A percentile compares a stretch with the other conserved stretches of the same genome.
These are phyloP conservation scores for Citrullus amarus DNA, from an alignment of 306 rosid species.

Conservation along the genomic window DNA sequence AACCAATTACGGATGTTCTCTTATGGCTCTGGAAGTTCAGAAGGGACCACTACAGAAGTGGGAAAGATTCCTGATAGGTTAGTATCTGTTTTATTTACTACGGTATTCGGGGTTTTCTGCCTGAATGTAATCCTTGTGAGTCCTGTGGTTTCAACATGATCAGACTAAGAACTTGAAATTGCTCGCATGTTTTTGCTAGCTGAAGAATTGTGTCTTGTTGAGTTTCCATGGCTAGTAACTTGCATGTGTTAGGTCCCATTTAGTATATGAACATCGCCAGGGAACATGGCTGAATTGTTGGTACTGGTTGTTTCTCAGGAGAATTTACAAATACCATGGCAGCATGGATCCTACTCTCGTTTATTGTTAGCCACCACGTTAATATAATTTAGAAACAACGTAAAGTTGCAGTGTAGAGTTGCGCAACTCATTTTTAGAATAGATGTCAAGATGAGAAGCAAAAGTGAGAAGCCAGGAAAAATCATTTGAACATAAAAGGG, in stretches of 20 bases:
- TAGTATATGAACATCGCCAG: not conserved
- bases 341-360: not conserved
- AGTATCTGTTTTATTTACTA: not conserved
- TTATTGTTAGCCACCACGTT: not conserved
- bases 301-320: too few relatives aligned
- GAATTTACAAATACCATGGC: not conserved
- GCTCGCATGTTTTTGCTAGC: not conserved
- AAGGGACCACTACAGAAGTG: slow-evolving; percentile 37
- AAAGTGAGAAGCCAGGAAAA: not conserved
- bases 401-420: not conserved
- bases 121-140: not conserved
- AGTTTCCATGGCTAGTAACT: not conserved
- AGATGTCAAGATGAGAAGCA: not conserved
- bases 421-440: not conserved
- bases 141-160: not conserved
- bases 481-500: not conserved
- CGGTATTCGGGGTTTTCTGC: not conserved
- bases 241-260: not conserved
- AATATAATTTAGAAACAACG: too few relatives aligned
- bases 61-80: slow-evolving; percentile 36
- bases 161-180: not conserved
- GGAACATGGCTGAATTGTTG: not conserved
- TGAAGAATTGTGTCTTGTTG: not conserved
- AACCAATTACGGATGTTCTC: slow-evolving; percentile 43
- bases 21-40: slow-evolving; percentile 25